A percentile compares a stretch with the other conserved stretches of the same genome.
phyloP scores from a whole-genome alignment of 176 grass and related monocot genomes.

The Zoysia japonica region DNA sequence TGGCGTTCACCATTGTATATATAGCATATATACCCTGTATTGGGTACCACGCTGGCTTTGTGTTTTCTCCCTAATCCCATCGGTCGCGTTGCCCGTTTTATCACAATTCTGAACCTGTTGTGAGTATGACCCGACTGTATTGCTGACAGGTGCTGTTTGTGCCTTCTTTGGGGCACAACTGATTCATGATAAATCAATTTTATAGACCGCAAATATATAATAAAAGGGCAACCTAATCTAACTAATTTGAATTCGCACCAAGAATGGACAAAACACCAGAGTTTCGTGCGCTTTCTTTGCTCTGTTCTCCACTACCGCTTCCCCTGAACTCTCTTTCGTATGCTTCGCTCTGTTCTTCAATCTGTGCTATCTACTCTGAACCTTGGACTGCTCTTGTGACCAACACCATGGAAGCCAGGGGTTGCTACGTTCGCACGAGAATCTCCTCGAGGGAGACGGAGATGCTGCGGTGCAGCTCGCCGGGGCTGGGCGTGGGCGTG shows the following conservation, averaged over 20 bases:
- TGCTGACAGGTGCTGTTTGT: neutral
- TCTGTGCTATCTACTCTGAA: no score
- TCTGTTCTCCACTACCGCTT: neutral
- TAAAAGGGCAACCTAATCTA: no score
- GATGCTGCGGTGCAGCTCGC: neutral
- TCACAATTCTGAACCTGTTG: neutral
- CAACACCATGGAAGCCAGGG: no score
- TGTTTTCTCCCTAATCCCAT: neutral
- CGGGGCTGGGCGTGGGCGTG: constrained; percentile 26
- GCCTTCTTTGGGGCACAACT: neutral
- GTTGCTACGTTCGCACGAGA: constrained; percentile 7
- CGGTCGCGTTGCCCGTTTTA: neutral
- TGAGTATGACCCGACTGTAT: neutral
- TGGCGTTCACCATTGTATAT: constrained; percentile 6
- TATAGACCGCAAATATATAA: no score
- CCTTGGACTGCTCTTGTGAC: no score
- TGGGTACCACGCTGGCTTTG: neutral
- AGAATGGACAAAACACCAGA: neutral
- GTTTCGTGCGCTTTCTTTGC: neutral
- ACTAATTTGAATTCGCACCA: no score
- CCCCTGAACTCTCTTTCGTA: neutral
- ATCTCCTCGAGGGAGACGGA: constrained; percentile 36
- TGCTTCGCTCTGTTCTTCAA: neutral
- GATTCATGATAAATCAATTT: no score
- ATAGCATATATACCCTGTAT: neutral